phyloP scores from a whole-genome alignment of 2,329 filamentous ascomycete genomes.

The Pyrenochaeta sp. region DNA sequence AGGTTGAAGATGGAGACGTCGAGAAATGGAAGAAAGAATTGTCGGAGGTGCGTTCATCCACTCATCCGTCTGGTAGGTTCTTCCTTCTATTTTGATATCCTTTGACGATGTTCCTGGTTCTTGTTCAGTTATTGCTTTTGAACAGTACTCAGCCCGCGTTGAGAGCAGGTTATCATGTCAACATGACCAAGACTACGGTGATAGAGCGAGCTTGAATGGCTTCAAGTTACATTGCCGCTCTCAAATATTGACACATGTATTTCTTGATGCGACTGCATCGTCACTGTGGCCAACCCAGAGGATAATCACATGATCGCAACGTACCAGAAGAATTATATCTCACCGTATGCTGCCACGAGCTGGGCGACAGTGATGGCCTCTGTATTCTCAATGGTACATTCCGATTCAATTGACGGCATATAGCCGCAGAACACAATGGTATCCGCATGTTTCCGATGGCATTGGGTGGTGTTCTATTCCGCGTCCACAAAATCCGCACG shows the following conservation, averaged over 20 bases:
- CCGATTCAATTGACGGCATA: slow-evolving; percentile 30
- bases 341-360: slow-evolving; percentile 24
- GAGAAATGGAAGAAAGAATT: slow-evolving; percentile 77
- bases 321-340: slow-evolving; percentile 45
- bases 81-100: slow-evolving; percentile 67
- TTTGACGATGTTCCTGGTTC: slow-evolving; percentile 26
- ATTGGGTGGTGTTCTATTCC: slow-evolving; percentile 15
- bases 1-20: slow-evolving; percentile 85
- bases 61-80: slow-evolving; percentile 71
- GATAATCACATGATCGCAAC: slow-evolving; percentile 42
- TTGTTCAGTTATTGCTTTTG: slow-evolving; percentile 15
- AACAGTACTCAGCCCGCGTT: neutral
- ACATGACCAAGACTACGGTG: too few species aligned
- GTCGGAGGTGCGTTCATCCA: slow-evolving; percentile 87
- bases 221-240: too few species aligned
- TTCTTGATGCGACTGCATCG: neutral
- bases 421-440: slow-evolving; percentile 23
- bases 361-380: slow-evolving; percentile 15
- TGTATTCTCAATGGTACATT: slow-evolving; percentile 10
- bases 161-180: too few species aligned
- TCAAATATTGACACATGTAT: neutral
- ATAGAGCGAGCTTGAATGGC: too few species aligned
- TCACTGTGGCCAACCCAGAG: neutral
- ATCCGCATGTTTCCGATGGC: slow-evolving; percentile 34
- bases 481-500: slow-evolving; percentile 26